A percentile compares a stretch with the other conserved stretches of the same genome.
Conservation (phyloP, 2,329 filamentous ascomycete species). For the Corniculantispora saksenae region DNA sequence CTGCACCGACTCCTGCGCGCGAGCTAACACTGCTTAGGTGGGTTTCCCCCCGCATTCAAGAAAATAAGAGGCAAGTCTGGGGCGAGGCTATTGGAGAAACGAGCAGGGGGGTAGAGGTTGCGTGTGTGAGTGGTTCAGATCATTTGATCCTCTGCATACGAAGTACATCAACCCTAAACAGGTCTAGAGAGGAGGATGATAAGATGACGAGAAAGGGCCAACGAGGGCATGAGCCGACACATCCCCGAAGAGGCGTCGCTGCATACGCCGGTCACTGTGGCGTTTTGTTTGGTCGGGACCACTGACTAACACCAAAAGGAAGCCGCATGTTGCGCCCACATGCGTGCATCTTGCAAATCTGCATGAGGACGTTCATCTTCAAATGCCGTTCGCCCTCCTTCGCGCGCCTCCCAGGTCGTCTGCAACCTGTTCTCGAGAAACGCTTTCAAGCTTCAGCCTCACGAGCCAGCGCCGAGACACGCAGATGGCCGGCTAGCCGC, state of each 20-base stretch:
- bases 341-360: background rate
- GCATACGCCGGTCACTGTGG: background rate
- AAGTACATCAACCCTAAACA: slow-evolving; percentile 7
- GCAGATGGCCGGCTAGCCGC: background rate
- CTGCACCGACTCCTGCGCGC: background rate
- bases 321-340: background rate
- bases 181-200: slow-evolving; percentile 1
- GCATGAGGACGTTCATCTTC: no score
- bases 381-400: no score
- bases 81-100: background rate
- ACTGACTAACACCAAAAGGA: background rate
- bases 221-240: background rate
- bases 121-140: slow-evolving; percentile 1
- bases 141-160: slow-evolving; percentile 17
- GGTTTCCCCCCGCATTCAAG: slow-evolving; percentile 9
- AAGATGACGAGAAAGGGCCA: background rate
- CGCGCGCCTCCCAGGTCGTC: no score
- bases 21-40: background rate
- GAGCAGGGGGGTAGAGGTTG: background rate
- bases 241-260: background rate
- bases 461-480: no score
- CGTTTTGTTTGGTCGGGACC: background rate
- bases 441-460: no score
- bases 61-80: background rate
- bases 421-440: no score